Base-by-base conservation (phyloP, 1,139 yeast genomes). In the Entelexis paramagnoliae region DNA sequence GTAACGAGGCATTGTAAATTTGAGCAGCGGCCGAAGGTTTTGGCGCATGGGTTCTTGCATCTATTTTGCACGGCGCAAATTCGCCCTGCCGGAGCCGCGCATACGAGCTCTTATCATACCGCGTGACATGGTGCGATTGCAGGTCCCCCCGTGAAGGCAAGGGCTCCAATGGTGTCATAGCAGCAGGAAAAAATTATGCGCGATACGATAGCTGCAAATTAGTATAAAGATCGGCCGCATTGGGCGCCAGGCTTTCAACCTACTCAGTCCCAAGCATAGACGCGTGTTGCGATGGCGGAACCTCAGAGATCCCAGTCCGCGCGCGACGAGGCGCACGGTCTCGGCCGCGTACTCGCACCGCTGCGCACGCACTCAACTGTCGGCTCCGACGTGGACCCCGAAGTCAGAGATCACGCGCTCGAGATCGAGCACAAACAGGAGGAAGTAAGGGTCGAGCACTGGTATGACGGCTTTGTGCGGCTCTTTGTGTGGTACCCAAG, bases 401-500 rank as follows among this genome's bases (percentile, higher is more conserved):
- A 40, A 26, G 14, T 29, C 24, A 11, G 6, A 20, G 16, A 29
- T 14, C 16, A 46, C 17, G 51, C 48, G 16, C 22, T 29, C 6
- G 36, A 32, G 28, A 47, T 48, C 13, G 39, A 32, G 17, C 13
- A 34, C 24, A 48, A 47, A 24, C 40, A 57, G 19, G 57, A 55
- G 22, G 49, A 48, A 14, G 36, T 49, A 17, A 10, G 53, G 2
- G 38, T 11, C 3, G 46, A 42, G 24, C 62, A 55, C 48, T 67
- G 67, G 66, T 61, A 63, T 40, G 60, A 62, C 32, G 64, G 63
- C 6, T 59, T 64, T 40, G 56, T 54, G 3, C 51, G 64, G 10
- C 53, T 65, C 35, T 59, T 66, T 28, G 42, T 58, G 34, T 67
- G 71, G 70, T 66, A 68, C 53, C 66, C 68, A 5, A 55, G 56